Base-by-base conservation (phyloP, 2,329 filamentous ascomycete species). In the Phaeosphaeriaceae sp. region DNA sequence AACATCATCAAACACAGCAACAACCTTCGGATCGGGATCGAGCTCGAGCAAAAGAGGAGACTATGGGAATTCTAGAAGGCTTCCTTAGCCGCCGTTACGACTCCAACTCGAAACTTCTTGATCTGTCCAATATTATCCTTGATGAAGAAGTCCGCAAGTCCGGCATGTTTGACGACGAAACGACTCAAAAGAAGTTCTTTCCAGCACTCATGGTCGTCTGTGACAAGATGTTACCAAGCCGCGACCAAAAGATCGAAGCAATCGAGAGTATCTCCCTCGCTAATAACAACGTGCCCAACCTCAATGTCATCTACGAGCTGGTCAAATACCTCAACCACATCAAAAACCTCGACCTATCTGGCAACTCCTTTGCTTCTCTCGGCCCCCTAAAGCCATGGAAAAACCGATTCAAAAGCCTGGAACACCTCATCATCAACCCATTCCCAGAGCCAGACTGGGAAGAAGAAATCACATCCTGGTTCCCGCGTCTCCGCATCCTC, bases 151-250 rank as follows among this genome's bases (percentile, higher is more conserved):
- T 97, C 4, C 79, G 86, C 45, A 79, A 83, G 34, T 86, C 92
- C 73, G 89, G 89, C 30, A 88, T 93, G 64, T 92, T 96, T 69
- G 83, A 85, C 54, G 84, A 79, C 50, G 83, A 82, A 50, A 85
- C 87, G 3, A 87, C 86, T 1, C 86, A 89, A 37, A 83, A 88
- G 56, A 99, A 97, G 72, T 89, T 96, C 54, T 97, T 97, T 76
- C 90, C 89, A 43, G 93, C 90, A 1, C 80, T 97, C 54, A 96
- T 97, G 89, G 86, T 85, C 50, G 86, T 97, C 38, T 92, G 90
- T 70, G 87, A 95, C 44, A 78, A 84, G 52, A 82, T 88, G 15
- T 96, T 96, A 3, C 44, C 44, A 11, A 26, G n/a, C n/a, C 77
- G 86, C 87, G 59, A 87, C 83, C 2, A 69, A 82, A 11, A 80